phyloP scores from a whole-genome alignment of 176 grass and related monocot genomes.

The Bonia amplexicaulis region DNA sequence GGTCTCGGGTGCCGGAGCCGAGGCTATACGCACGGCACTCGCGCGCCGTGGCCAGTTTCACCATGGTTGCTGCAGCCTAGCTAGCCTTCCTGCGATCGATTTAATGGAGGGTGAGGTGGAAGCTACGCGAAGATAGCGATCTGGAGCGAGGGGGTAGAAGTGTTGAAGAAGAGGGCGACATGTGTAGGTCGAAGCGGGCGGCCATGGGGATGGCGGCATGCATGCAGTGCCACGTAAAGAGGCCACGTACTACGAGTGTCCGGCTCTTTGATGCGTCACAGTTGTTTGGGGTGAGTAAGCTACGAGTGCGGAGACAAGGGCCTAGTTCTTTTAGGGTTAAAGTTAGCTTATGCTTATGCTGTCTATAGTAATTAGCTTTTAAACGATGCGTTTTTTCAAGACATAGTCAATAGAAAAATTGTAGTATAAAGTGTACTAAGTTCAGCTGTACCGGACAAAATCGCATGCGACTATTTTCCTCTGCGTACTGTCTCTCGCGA shows the following conservation, averaged over 20 bases:
- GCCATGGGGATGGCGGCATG: constrained; percentile 38
- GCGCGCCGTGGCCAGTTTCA: constrained; percentile 77
- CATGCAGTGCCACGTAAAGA: constrained; percentile 44
- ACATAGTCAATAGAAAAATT: no score
- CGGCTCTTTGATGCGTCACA: not conserved
- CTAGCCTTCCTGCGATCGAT: not conserved
- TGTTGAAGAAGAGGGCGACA: not conserved
- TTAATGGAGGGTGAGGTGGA: not conserved
- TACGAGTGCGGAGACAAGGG: no score
- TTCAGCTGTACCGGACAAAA: no score
- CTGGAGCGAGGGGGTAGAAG: not conserved
- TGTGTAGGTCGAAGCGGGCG: not conserved
- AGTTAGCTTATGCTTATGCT: no score
- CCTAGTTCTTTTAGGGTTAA: no score
- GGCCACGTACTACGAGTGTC: not conserved
- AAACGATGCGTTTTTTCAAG: no score
- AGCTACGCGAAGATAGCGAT: not conserved
- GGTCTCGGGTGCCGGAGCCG: constrained; percentile 24
- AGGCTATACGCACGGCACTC: constrained; percentile 69
- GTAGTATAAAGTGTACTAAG: no score
- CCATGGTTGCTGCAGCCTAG: constrained; percentile 33
- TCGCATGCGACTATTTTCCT: accelerated
- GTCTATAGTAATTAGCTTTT: no score
- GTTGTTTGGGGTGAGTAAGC: not conserved
- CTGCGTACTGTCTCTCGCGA: no score